Conservation (phyloP, 176 grass and related monocot genomes). For the Avena atlantica region DNA sequence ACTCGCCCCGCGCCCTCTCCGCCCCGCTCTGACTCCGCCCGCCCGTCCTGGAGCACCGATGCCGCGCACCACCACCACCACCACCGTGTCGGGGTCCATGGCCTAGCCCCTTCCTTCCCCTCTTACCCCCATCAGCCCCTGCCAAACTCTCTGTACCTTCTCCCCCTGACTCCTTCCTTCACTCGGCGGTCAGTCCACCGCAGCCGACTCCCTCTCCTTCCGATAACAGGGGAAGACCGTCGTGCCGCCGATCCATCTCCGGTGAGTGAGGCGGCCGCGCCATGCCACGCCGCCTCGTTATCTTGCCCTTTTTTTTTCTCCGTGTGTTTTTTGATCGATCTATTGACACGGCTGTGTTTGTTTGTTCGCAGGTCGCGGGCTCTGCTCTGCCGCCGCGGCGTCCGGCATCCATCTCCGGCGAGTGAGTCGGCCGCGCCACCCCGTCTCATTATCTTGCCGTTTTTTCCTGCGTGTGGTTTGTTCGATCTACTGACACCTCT, state of each 20-base stretch:
- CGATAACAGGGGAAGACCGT: neutral
- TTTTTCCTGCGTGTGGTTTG: neutral
- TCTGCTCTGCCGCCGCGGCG: neutral
- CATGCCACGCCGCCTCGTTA: neutral
- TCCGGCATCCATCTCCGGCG: conserved; percentile 29
- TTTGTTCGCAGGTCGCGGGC: conserved; percentile 13
- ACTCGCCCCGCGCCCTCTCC: no score
- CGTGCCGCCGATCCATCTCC: neutral
- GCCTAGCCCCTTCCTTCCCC: no score
- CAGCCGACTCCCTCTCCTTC: neutral
- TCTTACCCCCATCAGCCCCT: neutral
- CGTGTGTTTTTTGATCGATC: neutral
- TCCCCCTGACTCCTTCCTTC: neutral
- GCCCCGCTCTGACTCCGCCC: no score
- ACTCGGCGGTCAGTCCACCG: neutral
- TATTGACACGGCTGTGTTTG: conserved; percentile 12
- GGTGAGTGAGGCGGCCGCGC: neutral
- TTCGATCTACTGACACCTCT: neutral
- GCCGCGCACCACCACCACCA: neutral
- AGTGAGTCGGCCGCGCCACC: neutral
- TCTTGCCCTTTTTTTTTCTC: neutral
- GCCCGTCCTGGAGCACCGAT: neutral
- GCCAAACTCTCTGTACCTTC: neutral
- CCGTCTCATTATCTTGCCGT: neutral
- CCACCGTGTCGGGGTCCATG: conserved; percentile 54